Conservation (phyloP, 768 basidiomycete genomes). For the Hygrophorus russula region DNA sequence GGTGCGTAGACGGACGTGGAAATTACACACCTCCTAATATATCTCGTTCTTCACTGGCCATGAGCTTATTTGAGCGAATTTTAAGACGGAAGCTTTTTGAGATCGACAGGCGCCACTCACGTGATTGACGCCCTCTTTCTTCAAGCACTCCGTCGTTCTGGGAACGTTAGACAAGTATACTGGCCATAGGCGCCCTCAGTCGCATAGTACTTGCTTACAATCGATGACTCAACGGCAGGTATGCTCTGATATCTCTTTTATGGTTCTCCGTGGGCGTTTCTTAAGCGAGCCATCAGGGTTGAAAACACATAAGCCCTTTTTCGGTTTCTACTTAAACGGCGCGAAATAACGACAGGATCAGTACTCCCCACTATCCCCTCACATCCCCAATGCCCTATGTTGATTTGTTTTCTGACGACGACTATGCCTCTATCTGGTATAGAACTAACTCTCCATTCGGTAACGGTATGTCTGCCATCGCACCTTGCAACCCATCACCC, state of each 20-base stretch:
- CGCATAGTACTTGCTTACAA: too few species aligned
- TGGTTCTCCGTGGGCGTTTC: neutral
- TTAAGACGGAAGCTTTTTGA: too few species aligned
- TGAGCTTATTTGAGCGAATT: too few species aligned
- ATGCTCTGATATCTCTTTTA: neutral
- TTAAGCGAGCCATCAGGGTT: too few species aligned
- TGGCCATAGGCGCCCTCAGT: too few species aligned
- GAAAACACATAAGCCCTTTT: neutral
- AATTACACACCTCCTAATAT: too few species aligned
- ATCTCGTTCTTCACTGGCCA: too few species aligned
- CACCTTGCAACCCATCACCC: too few species aligned
- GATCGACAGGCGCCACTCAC: too few species aligned
- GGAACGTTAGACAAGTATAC: too few species aligned
- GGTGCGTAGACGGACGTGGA: too few species aligned
- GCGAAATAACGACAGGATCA: neutral
- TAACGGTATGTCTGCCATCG: slow-evolving; percentile 21
- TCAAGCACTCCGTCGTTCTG: neutral
- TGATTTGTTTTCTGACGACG: slow-evolving; percentile 48
- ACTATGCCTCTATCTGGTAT: slow-evolving; percentile 67
- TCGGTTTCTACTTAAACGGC: neutral
- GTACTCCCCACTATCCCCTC: neutral
- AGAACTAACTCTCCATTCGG: slow-evolving; percentile 46
- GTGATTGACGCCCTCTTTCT: neutral
- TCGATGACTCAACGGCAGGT: too few species aligned
- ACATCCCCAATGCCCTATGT: slow-evolving; percentile 48